phyloP scores from a whole-genome alignment of 2,329 filamentous ascomycete species.

The Pezicula neosporulosa region DNA sequence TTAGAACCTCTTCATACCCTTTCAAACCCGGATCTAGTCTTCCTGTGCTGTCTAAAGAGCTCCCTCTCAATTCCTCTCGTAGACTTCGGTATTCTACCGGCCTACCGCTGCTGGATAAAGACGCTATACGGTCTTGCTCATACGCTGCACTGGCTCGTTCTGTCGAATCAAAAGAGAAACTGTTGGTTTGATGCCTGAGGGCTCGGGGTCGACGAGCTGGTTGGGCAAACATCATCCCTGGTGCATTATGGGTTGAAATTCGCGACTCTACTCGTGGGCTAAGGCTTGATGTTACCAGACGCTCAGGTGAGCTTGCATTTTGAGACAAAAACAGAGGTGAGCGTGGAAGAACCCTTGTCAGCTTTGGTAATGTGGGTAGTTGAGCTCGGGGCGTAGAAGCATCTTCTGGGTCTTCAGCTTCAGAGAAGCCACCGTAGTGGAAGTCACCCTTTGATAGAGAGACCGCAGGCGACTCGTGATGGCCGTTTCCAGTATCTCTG shows the following conservation, averaged over 20 bases:
- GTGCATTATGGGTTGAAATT: constrained; percentile 20
- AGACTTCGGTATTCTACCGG: constrained; percentile 14
- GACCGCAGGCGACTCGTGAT: neutral
- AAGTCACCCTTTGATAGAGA: constrained; percentile 22
- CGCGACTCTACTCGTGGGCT: constrained; percentile 20
- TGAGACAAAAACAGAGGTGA: constrained; percentile 30
- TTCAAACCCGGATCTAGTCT: too few species aligned
- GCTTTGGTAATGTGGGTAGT: constrained; percentile 5
- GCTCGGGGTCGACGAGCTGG: constrained; percentile 23
- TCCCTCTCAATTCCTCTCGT: constrained; percentile 22
- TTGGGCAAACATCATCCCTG: constrained; percentile 27
- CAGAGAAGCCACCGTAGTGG: constrained; percentile 24
- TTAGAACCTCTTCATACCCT: too few species aligned
- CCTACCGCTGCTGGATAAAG: constrained; percentile 13
- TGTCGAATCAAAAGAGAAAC: constrained; percentile 30
- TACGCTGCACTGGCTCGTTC: constrained; percentile 27
- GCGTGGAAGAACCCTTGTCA: constrained; percentile 20
- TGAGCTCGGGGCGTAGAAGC: constrained; percentile 22
- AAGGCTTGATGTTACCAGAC: constrained; percentile 14
- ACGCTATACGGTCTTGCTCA: constrained; percentile 22
- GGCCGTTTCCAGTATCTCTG: constrained; percentile 3
- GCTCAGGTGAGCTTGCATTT: constrained; percentile 28
- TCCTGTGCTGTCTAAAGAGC: constrained; percentile 12
- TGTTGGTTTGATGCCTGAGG: constrained; percentile 31
- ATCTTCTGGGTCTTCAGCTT: constrained; percentile 25